These are phyloP conservation scores for Sugiyamaella novakii DNA, from an alignment of 1,139 yeast genomes.

Conservation along the genomic window DNA sequence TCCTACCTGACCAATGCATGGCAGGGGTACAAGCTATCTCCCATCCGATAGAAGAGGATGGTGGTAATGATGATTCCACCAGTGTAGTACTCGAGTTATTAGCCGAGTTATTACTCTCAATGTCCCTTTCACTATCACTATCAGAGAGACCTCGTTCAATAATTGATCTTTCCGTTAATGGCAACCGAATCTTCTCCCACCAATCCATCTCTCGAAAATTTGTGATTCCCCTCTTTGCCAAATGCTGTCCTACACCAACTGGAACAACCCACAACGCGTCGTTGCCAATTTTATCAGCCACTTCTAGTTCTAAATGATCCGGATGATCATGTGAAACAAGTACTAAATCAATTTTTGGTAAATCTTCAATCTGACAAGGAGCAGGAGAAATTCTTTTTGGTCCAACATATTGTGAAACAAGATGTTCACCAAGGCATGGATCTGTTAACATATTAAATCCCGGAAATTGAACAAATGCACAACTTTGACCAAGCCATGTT, in stretches of 20 bases:
- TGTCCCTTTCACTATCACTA: neutral
- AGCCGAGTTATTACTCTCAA: too few relatives aligned
- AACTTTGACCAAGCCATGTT: constrained; percentile 95
- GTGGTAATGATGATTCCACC: constrained; percentile 28
- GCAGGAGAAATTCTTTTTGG: constrained; percentile 78
- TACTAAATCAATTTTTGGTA: constrained; percentile 70
- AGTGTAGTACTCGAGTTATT: too few relatives aligned
- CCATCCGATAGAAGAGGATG: constrained; percentile 51
- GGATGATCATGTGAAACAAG: constrained; percentile 94
- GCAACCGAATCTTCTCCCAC: constrained; percentile 74
- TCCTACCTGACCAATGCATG: constrained; percentile 97
- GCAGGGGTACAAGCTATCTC: constrained; percentile 90
- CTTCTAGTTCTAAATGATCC: constrained; percentile 76
- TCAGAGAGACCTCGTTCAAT: neutral
- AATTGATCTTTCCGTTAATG: constrained; percentile 21
- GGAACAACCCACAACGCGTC: constrained; percentile 83
- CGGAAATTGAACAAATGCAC: constrained; percentile 71
- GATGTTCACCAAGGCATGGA: constrained; percentile 73
- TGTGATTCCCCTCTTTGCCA: constrained; percentile 59
- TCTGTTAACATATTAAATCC: constrained; percentile 80
- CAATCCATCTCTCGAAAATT: constrained; percentile 73
- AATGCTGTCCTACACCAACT: constrained; percentile 63
- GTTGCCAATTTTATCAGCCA: constrained; percentile 61
- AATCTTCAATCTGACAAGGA: constrained; percentile 64
- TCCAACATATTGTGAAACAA: constrained; percentile 66